Evolutionary conservation across 805 yeast species (phyloP), one percentile per base, ranked within the genome.

Genomic region (Candida insectorum): DNA sequence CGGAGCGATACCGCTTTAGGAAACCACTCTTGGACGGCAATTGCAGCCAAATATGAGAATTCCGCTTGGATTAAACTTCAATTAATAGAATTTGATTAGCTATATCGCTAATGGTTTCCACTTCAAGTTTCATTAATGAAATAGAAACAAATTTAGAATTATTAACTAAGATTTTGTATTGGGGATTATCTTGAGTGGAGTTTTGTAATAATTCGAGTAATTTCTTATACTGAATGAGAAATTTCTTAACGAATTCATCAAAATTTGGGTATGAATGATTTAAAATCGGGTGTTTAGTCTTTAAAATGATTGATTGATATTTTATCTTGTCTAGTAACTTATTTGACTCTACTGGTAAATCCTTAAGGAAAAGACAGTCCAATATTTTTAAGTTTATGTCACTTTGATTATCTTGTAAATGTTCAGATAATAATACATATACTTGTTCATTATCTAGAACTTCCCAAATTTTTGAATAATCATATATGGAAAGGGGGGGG

Each of bases 61-160:
- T n/a, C n/a, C n/a, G n/a, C n/a, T n/a, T n/a, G n/a, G n/a, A n/a
- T n/a, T n/a, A n/a, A n/a, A n/a, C n/a, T n/a, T n/a, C n/a, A n/a
- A n/a, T n/a, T n/a, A n/a, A n/a, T n/a, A n/a, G n/a, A n/a, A n/a
- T n/a, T n/a, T n/a, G n/a, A n/a, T n/a, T n/a, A n/a, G n/a, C n/a
- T n/a, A n/a, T n/a, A n/a, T n/a, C n/a, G n/a, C n/a, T n/a, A n/a
- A n/a, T n/a, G n/a, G n/a, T n/a, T n/a, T n/a, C n/a, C n/a, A n/a
- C n/a, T n/a, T n/a, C n/a, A n/a, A n/a, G n/a, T n/a, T n/a, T n/a
- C n/a, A n/a, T n/a, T n/a, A n/a, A n/a, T n/a, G n/a, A n/a, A n/a
- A n/a, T n/a, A n/a, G n/a, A n/a, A n/a, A n/a, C n/a, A 38, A 55
- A 65, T 36, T 49, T 51, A 14, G 58, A 33, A 41, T 64, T 64